Percentiles rank a stretch among this genome's conserved stretches.
phyloP scores from a whole-genome alignment of 768 basidiomycete species.

The Nidularia sp. region DNA sequence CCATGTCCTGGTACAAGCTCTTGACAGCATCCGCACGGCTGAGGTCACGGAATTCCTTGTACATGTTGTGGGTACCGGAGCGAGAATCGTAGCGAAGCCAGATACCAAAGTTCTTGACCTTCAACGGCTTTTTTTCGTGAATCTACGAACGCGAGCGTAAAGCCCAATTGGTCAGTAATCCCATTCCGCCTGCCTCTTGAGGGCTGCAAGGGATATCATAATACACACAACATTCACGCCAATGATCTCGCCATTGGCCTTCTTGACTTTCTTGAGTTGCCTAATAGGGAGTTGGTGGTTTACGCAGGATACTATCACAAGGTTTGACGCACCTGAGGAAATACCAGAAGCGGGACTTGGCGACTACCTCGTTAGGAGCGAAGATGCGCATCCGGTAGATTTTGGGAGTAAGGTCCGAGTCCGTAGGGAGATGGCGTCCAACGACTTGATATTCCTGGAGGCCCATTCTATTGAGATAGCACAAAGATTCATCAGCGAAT shows the following conservation, averaged over 20 bases:
- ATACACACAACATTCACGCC: slow-evolving; percentile 95
- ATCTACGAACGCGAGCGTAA: slow-evolving; percentile 57
- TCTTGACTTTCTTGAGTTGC: slow-evolving; percentile 99
- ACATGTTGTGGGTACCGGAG: slow-evolving; percentile 99
- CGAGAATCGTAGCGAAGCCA: slow-evolving; percentile 99
- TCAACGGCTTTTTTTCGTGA: slow-evolving; percentile 94
- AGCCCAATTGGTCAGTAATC: slow-evolving; percentile 43
- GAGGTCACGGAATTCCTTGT: slow-evolving; percentile 99
- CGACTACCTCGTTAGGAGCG: slow-evolving; percentile 97
- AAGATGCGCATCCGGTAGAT: slow-evolving; percentile 99
- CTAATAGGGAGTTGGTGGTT: slow-evolving; percentile 27
- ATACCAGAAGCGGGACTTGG: slow-evolving; percentile 99
- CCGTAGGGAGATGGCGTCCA: slow-evolving; percentile 95
- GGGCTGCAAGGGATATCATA: slow-evolving; percentile 64
- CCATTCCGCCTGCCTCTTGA: slow-evolving; percentile 86
- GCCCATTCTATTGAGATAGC: slow-evolving; percentile 52
- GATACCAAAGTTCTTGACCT: slow-evolving; percentile 99
- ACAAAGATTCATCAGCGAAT: slow-evolving; percentile 3
- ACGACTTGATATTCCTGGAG: slow-evolving; percentile 94
- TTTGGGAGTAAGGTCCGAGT: slow-evolving; percentile 90
- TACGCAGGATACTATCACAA: neutral
- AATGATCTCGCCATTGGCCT: slow-evolving; percentile 98
- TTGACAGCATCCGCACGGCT: slow-evolving; percentile 93
- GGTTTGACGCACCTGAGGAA: slow-evolving; percentile 71
- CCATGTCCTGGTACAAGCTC: slow-evolving; percentile 99